Evolutionary conservation across 169 alveolate genomes (phyloP), one percentile per base, ranked within the genome.

Genomic region (Perkinsus chesapeaki): DNA sequence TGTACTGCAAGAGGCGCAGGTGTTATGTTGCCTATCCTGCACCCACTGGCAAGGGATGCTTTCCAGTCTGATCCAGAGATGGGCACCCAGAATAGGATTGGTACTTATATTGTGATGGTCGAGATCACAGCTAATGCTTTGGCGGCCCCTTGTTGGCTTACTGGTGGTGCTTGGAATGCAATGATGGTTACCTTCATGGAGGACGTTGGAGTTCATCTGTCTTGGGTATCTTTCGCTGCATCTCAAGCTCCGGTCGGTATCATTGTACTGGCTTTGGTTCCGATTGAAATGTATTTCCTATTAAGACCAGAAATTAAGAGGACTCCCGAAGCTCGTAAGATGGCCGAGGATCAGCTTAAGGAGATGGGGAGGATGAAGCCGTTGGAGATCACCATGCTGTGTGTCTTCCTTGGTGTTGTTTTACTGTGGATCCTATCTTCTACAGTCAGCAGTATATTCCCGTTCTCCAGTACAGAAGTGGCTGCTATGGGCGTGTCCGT

Each of bases 1-100:
- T 38, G 47, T 37, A 91, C 92, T 0, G 92, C 92, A 27, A 10
- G 92, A 91, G 92, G 92, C 0, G 92, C 92, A 5, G 92, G 60
- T n/a, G 60, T 91, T 36, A n/a, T 91, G 72, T 36, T 91, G 72
- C 92, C 92, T 3, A 91, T 91, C 36, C 23, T 91, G 92, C 47
- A 91, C 19, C 92, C 92, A 27, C 72, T 91, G 60, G 72, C 47
- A 3, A 91, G 38, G 16, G 92, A 91, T 39, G 92, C 92, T 20
- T 39, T 91, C 38, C 72, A n/a, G 38, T 39, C 72, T 0, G 92
- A 91, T 39, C 92, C 92, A 3, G 92, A 23, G 92, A 31, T 39
- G 92, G 48, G 48, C 36, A 91, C 92, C 36, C 72, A 91, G 60
- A 91, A 91, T 39, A 20, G 47, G 31, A 39, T 91, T 5, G 92